A percentile compares a stretch with the other conserved stretches of the same genome.
phyloP scores from a whole-genome alignment of 2,329 filamentous ascomycete genomes.

The Colletotrichum sp. region DNA sequence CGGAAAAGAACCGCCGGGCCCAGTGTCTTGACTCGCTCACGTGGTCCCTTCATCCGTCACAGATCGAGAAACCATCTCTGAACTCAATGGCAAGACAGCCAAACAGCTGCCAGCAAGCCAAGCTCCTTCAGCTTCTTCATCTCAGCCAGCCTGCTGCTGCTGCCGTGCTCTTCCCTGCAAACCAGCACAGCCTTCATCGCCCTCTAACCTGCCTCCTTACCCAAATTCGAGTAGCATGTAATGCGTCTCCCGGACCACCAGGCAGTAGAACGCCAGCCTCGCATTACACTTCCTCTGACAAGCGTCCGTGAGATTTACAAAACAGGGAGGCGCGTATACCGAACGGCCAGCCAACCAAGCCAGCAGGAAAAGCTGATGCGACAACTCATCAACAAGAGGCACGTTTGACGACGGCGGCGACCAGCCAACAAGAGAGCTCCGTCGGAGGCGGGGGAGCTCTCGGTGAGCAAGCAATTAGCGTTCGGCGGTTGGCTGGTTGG shows the following conservation, averaged over 20 bases:
- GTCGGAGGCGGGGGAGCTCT: conserved; percentile 11
- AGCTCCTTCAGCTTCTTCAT: background rate
- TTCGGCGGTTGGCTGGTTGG: background rate
- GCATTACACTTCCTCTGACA: conserved; percentile 7
- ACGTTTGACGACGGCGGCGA: background rate
- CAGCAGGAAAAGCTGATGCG: background rate
- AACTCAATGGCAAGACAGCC: conserved; percentile 1
- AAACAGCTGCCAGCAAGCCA: background rate
- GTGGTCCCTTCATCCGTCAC: background rate
- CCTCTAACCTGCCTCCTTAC: background rate
- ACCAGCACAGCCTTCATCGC: background rate
- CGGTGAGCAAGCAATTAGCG: conserved; percentile 12
- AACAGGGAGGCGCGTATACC: background rate
- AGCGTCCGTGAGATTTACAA: background rate
- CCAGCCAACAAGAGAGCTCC: conserved; percentile 6
- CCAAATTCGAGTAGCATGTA: background rate
- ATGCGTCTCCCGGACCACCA: conserved; percentile 8
- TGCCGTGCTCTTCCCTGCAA: background rate
- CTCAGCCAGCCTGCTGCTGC: background rate
- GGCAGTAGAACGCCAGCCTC: background rate
- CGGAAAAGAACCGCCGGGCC: background rate
- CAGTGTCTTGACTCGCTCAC: conserved; percentile 18
- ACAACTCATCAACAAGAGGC: background rate
- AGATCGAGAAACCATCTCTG: background rate
- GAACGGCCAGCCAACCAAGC: background rate